Evolutionary conservation across 768 basidiomycete species (phyloP), one percentile per base, ranked within the genome.

Genomic region (Podaxis sp.): DNA sequence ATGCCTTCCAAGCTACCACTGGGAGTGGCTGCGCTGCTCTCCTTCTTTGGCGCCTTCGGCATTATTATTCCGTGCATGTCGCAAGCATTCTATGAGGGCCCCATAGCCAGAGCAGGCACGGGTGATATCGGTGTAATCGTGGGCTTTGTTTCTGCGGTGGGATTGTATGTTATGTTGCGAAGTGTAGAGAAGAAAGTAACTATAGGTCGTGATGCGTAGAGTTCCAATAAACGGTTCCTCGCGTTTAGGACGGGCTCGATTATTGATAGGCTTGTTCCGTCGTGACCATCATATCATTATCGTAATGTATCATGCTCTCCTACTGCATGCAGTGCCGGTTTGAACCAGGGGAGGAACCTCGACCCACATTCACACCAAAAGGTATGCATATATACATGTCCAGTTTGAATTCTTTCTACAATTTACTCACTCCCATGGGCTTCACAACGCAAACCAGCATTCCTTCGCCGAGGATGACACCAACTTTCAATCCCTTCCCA

Each of bases 41-140:
- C 90, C 0, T 79, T 79, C 54, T 60, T 77, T 0, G 75, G 83
- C 12, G 77, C 85, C 2, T 85, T 86, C 59, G 84, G 75, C 6
- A 76, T 90, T 22, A 74, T 87, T 24, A 75, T 92, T 4, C 85
- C 88, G 4, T 84, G 78, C 55, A 93, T 93, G 85, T 76, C 82
- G 62, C 89, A 93, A 68, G 82, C 77, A 13, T 92, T 86, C 84
- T 92, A 84, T 69, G 73, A 75, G 2, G 91, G 91, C 0, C 90
- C 89, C 0, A 85, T 92, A 19, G 90, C 89, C 2, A 67, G 70
- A 39, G 75, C 68, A 7, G 77, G 76, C 7, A 79, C 87, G 11
- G 91, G 91, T 2, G 91, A 93, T 71, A 85, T 93, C 57, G 91
- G 88, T 2, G 82, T 93, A 42, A 79, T 89, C 63, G 72, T 86